phyloP scores from a whole-genome alignment of 345 rosid species.

The Clausena lansium region DNA sequence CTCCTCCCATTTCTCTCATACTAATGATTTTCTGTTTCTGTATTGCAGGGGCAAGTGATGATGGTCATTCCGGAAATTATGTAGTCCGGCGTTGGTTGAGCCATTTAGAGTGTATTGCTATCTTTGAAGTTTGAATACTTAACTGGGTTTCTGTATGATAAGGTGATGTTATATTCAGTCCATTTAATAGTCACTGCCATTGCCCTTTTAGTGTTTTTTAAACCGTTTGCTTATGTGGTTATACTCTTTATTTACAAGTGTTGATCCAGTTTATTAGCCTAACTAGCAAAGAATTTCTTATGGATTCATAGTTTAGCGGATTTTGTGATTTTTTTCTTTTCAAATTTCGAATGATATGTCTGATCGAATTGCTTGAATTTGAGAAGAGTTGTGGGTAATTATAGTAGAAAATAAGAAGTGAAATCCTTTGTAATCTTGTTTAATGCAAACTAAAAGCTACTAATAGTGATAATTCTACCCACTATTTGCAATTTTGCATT shows the following conservation, averaged over 20 bases:
- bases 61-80: constrained; percentile 3
- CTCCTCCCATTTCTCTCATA: not conserved
- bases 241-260: not conserved
- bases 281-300: not conserved
- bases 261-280: not conserved
- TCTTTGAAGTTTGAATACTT: not conserved
- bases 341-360: not conserved
- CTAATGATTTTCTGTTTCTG: not conserved
- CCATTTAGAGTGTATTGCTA: not conserved
- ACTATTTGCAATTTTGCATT: too few species aligned
- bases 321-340: not conserved
- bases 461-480: too few species aligned
- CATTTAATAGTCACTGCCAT: not conserved
- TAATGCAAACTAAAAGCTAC: too few species aligned
- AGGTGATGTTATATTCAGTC: not conserved
- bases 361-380: not conserved
- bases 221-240: not conserved
- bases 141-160: constrained; percentile 14
- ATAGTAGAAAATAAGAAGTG: not conserved
- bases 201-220: not conserved
- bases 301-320: not conserved
- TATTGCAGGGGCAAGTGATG: constrained; percentile 56
- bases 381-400: not conserved
- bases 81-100: not conserved
- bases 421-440: too few species aligned